Conservation (phyloP, 2,329 filamentous ascomycete species). For the Penicillium glabrum region DNA sequence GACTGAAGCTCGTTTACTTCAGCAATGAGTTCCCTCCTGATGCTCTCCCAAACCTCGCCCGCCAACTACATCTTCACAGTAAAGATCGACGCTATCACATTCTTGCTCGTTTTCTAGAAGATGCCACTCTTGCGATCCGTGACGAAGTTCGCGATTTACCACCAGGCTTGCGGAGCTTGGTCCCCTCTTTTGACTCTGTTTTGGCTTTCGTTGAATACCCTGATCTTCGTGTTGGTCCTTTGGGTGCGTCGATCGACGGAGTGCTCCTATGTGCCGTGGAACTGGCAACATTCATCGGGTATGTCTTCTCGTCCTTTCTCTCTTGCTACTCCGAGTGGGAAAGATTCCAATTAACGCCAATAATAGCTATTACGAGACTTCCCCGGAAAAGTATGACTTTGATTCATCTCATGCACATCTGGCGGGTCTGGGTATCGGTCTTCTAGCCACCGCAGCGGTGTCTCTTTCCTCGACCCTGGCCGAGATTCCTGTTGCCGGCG, state of each 20-base stretch:
- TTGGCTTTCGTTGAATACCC: not conserved
- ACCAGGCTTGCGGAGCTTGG: not conserved
- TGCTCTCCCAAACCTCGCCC: slow-evolving; percentile 42
- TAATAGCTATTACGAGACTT: not conserved
- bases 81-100: not conserved
- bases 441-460: not conserved
- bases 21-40: slow-evolving; percentile 52
- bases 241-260: not conserved
- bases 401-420: not conserved
- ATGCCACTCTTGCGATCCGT: not conserved
- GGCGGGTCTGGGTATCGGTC: not conserved
- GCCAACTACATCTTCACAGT: slow-evolving; percentile 41
- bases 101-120: not conserved
- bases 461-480: not conserved
- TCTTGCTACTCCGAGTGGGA: too few relatives aligned
- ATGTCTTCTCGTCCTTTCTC: not conserved
- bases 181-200: not conserved
- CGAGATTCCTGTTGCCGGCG: slow-evolving; percentile 32
- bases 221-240: not conserved
- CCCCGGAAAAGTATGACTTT: too few relatives aligned
- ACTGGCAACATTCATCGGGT: slow-evolving; percentile 6
- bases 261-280: not conserved
- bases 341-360: too few relatives aligned
- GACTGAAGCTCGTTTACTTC: slow-evolving; percentile 43
- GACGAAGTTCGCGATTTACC: not conserved